A percentile compares a stretch with the other conserved stretches of the same genome.
Evolutionary conservation across 2,329 filamentous ascomycete species (phyloP).

Genomic region (Aspergillus eucalypticola): DNA sequence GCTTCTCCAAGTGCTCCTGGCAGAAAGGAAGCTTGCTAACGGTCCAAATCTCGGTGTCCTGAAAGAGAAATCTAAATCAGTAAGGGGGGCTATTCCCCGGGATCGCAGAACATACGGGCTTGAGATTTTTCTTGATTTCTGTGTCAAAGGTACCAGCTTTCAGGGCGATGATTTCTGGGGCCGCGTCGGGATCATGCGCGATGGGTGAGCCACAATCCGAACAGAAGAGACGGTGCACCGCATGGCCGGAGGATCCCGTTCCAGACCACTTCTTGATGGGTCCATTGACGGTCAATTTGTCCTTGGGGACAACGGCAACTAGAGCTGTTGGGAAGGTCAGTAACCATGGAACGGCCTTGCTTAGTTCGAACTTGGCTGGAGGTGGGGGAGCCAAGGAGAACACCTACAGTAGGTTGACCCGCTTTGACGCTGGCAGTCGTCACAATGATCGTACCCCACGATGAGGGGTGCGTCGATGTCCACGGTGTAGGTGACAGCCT

Average conservation of each 20-base stretch:
- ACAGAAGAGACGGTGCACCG: slow-evolving; percentile 70
- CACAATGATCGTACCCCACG: slow-evolving; percentile 69
- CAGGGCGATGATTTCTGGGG: slow-evolving; percentile 68
- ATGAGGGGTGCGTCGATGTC: slow-evolving; percentile 43
- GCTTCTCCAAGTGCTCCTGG: slow-evolving; percentile 64
- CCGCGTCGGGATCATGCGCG: slow-evolving; percentile 69
- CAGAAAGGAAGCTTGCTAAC: slow-evolving; percentile 69
- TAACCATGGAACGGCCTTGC: neutral
- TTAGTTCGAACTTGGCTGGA: neutral
- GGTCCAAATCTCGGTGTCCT: slow-evolving; percentile 69
- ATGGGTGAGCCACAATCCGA: slow-evolving; percentile 68
- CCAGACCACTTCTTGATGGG: slow-evolving; percentile 66
- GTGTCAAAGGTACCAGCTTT: slow-evolving; percentile 66
- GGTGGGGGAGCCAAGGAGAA: neutral
- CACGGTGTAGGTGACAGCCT: slow-evolving; percentile 68
- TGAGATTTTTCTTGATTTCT: slow-evolving; percentile 67
- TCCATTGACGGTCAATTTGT: slow-evolving; percentile 63
- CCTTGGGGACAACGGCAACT: slow-evolving; percentile 66
- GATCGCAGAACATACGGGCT: slow-evolving; percentile 48
- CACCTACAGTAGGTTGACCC: slow-evolving; percentile 64
- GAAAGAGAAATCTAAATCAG: slow-evolving; percentile 14
- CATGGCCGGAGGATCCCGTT: slow-evolving; percentile 61
- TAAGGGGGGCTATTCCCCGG: neutral
- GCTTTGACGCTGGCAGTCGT: slow-evolving; percentile 70
- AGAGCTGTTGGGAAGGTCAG: slow-evolving; percentile 49